Conservation (phyloP, 2,329 filamentous ascomycete species). For the Emmonsia crescens region DNA sequence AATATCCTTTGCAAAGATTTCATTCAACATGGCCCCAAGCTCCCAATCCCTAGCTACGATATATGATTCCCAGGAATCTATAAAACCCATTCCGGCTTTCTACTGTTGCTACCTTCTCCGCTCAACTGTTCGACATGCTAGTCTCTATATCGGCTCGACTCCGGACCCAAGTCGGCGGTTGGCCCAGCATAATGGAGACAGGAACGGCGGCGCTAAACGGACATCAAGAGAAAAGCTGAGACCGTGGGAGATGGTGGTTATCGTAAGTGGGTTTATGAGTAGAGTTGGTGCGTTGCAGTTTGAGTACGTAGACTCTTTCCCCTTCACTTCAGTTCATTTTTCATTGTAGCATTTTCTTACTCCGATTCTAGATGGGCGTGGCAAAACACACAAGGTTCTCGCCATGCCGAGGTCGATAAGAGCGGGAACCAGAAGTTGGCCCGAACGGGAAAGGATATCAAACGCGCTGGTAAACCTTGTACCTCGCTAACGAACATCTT, state of each 20-base stretch:
- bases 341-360: not conserved
- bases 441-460: conserved; percentile 29
- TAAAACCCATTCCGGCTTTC: conserved; percentile 63
- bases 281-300: conserved; percentile 84
- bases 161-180: conserved; percentile 76
- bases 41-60: not conserved
- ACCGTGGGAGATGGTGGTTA: conserved; percentile 83
- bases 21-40: not conserved
- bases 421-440: conserved; percentile 39
- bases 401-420: conserved; percentile 62
- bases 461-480: conserved; percentile 47
- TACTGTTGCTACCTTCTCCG: conserved; percentile 91
- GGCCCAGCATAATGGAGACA: conserved; percentile 80
- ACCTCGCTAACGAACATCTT: conserved; percentile 57
- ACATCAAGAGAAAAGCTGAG: conserved; percentile 59
- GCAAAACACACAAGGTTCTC: conserved; percentile 70
- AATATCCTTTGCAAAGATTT: too few relatives aligned
- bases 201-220: conserved; percentile 67
- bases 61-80: not conserved
- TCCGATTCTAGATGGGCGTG: conserved; percentile 66
- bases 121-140: conserved; percentile 59
- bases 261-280: conserved; percentile 83
- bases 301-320: conserved; percentile 50
- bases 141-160: conserved; percentile 82
- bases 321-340: not conserved